Conservation (phyloP, 495 filamentous ascomycete species). For the Penicillium salamii region DNA sequence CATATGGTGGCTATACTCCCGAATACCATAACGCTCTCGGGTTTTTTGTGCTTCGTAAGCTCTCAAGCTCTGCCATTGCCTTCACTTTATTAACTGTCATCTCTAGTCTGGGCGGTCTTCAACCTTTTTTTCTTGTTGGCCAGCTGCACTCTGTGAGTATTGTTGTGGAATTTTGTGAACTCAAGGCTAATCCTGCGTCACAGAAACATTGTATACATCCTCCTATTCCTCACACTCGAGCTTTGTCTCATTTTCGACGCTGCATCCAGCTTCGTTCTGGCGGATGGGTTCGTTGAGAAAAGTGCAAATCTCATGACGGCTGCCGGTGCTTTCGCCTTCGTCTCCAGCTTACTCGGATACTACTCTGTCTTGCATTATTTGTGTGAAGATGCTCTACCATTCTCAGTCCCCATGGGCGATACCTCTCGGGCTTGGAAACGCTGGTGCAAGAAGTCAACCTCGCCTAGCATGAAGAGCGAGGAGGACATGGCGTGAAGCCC, state of each 20-base stretch:
- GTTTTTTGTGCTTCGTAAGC: constrained; percentile 17
- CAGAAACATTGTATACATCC: constrained; percentile 14
- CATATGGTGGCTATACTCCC: constrained; percentile 19
- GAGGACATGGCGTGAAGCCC: not conserved
- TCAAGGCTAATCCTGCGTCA: not conserved
- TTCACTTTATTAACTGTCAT: not conserved
- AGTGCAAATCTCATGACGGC: constrained; percentile 3
- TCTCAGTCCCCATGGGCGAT: constrained; percentile 7
- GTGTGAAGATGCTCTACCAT: constrained; percentile 11
- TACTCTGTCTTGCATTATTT: constrained; percentile 13
- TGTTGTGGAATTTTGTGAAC: not conserved
- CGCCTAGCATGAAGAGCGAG: not conserved
- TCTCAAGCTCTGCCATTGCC: not conserved
- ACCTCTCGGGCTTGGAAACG: not conserved
- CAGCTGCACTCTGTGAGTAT: constrained; percentile 11
- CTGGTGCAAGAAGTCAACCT: not conserved
- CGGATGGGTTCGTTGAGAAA: constrained; percentile 6
- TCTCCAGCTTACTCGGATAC: constrained; percentile 9
- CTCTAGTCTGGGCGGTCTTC: constrained; percentile 16
- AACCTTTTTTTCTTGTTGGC: constrained; percentile 21
- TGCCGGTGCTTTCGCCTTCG: constrained; percentile 12
- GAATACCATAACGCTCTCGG: constrained; percentile 23
- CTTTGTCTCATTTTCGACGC: constrained; percentile 16
- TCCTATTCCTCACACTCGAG: constrained; percentile 13
- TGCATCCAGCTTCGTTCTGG: constrained; percentile 10